Conservation (phyloP, 345 rosid species). For the Erysimum cheiranthoides region DNA sequence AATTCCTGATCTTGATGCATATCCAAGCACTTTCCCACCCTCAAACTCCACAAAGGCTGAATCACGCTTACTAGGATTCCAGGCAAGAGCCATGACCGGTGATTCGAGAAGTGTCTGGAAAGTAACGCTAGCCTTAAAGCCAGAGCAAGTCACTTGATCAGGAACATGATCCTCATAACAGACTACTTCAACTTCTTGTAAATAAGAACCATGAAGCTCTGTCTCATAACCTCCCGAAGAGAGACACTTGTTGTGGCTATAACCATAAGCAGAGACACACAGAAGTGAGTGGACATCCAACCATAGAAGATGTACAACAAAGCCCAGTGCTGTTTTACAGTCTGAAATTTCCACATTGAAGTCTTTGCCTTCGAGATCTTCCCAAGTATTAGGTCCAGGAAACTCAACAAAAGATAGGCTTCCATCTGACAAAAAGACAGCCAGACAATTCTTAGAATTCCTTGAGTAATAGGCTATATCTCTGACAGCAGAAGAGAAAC, state of each 20-base stretch:
- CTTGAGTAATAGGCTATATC: slow-evolving; percentile 70
- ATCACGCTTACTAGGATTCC: slow-evolving; percentile 62
- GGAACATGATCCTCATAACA: slow-evolving; percentile 75
- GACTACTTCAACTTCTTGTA: slow-evolving; percentile 72
- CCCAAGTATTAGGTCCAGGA: slow-evolving; percentile 73
- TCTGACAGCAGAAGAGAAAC: slow-evolving; percentile 64
- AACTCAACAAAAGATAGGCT: slow-evolving; percentile 75
- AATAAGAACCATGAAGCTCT: slow-evolving; percentile 60
- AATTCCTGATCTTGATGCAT: slow-evolving; percentile 57
- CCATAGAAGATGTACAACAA: slow-evolving; percentile 76
- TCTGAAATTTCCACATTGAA: slow-evolving; percentile 61
- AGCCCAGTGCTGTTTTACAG: slow-evolving; percentile 61
- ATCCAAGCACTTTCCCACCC: slow-evolving; percentile 70
- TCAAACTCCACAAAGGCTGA: slow-evolving; percentile 86
- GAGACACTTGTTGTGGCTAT: slow-evolving; percentile 52
- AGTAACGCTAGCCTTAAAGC: slow-evolving; percentile 71
- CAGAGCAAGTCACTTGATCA: slow-evolving; percentile 66
- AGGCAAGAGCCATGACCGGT: slow-evolving; percentile 60
- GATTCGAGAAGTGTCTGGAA: slow-evolving; percentile 56
- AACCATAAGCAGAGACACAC: slow-evolving; percentile 68
- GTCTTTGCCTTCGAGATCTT: slow-evolving; percentile 81
- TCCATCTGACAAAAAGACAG: slow-evolving; percentile 79
- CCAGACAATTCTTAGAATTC: slow-evolving; percentile 64
- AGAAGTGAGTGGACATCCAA: slow-evolving; percentile 71
- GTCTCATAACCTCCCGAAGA: slow-evolving; percentile 46